These are phyloP conservation scores for Schwanniomyces polymorphus DNA, from an alignment of 805 yeast genomes.

Conservation along the genomic window DNA sequence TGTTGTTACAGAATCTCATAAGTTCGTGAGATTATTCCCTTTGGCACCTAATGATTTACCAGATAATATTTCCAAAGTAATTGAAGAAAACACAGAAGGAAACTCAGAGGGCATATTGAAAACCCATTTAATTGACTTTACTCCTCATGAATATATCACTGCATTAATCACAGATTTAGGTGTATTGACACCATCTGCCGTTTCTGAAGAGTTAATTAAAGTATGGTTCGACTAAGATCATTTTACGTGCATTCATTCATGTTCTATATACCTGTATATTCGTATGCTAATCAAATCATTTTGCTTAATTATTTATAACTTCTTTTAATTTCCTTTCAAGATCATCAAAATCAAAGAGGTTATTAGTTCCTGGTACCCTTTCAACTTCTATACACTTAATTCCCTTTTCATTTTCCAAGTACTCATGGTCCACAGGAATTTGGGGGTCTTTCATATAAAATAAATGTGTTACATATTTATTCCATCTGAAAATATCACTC, in stretches of 20 bases:
- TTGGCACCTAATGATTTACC: conserved; percentile 91
- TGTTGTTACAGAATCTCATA: conserved; percentile 92
- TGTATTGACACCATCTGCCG: conserved; percentile 95
- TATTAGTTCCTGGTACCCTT: conserved; percentile 16
- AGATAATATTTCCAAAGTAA: conserved; percentile 26
- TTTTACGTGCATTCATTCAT: neutral
- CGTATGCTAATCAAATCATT: neutral
- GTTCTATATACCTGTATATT: neutral
- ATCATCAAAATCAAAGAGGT: conserved; percentile 43
- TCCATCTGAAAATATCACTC: conserved; percentile 28
- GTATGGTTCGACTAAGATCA: conserved; percentile 84
- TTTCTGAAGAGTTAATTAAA: conserved; percentile 95
- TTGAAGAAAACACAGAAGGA: conserved; percentile 22
- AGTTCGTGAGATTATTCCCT: conserved; percentile 95
- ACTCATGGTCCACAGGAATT: conserved; percentile 47
- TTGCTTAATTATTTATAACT: neutral
- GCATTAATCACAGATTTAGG: conserved; percentile 96
- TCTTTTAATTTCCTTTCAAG: conserved; percentile 28
- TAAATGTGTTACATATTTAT: conserved; percentile 61
- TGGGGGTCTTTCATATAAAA: conserved; percentile 53
- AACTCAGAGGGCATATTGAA: conserved; percentile 22
- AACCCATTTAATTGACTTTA: conserved; percentile 69
- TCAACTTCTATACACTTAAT: conserved; percentile 47
- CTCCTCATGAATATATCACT: conserved; percentile 93
- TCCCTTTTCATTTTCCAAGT: conserved; percentile 38